phyloP scores from a whole-genome alignment of 805 yeast species.

The Yarrowia keelungensis region DNA sequence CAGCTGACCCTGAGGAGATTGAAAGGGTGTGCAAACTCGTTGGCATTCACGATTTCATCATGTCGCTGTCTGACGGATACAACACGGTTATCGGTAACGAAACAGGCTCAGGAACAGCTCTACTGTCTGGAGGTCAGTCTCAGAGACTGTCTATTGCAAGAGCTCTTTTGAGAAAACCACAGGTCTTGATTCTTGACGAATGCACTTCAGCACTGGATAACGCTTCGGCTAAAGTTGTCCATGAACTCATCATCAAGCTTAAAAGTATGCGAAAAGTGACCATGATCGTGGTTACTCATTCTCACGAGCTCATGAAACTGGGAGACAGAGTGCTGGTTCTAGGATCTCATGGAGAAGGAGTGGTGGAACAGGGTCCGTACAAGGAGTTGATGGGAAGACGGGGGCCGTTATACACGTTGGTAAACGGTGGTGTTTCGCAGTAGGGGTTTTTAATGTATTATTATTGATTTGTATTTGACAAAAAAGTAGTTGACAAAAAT shows the following conservation, averaged over 20 bases:
- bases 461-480: not conserved
- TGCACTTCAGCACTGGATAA: slow-evolving; percentile 88
- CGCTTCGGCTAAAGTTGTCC: slow-evolving; percentile 60
- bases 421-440: slow-evolving; percentile 18
- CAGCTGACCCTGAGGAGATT: slow-evolving; percentile 11
- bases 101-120: slow-evolving; percentile 47
- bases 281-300: slow-evolving; percentile 76
- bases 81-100: slow-evolving; percentile 64
- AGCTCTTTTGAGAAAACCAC: slow-evolving; percentile 73
- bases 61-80: slow-evolving; percentile 62
- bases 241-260: slow-evolving; percentile 56
- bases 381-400: not conserved
- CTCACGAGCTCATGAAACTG: slow-evolving; percentile 65
- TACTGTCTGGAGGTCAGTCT: slow-evolving; percentile 88
- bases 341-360: slow-evolving; percentile 17
- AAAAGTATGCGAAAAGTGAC: slow-evolving; percentile 52
- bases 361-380: slow-evolving; percentile 25
- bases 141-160: slow-evolving; percentile 87
- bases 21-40: slow-evolving; percentile 44
- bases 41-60: slow-evolving; percentile 62
- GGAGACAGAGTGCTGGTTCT: slow-evolving; percentile 58
- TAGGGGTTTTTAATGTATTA: not conserved
- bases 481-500: too few relatives aligned
- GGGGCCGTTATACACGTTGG: slow-evolving; percentile 11
- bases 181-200: slow-evolving; percentile 76